Conservation (phyloP, 2,329 filamentous ascomycete genomes). For the Exophiala lecanii-corni region DNA sequence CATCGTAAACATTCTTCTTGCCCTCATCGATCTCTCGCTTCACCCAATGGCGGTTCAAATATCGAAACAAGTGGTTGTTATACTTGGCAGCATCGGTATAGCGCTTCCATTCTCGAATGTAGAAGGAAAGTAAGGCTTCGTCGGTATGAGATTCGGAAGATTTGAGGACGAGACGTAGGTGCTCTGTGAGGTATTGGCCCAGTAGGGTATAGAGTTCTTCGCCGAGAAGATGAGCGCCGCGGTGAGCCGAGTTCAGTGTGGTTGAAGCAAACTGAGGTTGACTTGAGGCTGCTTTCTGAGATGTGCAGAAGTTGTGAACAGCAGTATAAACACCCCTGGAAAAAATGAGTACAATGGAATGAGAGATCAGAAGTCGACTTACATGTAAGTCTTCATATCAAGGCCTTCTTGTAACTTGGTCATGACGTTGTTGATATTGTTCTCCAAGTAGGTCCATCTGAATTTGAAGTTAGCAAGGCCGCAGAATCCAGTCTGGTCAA, state of each 20-base stretch:
- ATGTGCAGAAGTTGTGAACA: slow-evolving; percentile 98
- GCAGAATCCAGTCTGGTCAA: slow-evolving; percentile 21
- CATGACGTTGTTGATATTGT: slow-evolving; percentile 90
- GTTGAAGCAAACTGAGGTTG: slow-evolving; percentile 7
- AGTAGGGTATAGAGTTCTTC: slow-evolving; percentile 94
- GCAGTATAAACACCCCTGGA: slow-evolving; percentile 49
- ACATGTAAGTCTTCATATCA: slow-evolving; percentile 73
- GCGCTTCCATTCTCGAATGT: slow-evolving; percentile 93
- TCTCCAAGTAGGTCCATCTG: slow-evolving; percentile 86
- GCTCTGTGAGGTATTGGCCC: slow-evolving; percentile 74
- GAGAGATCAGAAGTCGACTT: slow-evolving; percentile 31
- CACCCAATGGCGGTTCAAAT: slow-evolving; percentile 97
- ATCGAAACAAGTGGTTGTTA: slow-evolving; percentile 93
- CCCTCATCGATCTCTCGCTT: slow-evolving; percentile 98
- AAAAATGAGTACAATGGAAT: slow-evolving; percentile 52
- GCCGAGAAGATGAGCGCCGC: slow-evolving; percentile 75
- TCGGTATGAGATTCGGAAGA: slow-evolving; percentile 77
- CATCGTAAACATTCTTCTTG: slow-evolving; percentile 96
- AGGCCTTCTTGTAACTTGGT: slow-evolving; percentile 83
- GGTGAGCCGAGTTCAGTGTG: slow-evolving; percentile 10
- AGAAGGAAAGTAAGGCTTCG: slow-evolving; percentile 84
- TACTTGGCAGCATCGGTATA: slow-evolving; percentile 96
- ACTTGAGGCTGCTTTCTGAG: slow-evolving; percentile 81
- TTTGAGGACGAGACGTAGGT: slow-evolving; percentile 66
- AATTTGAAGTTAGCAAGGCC: background rate